These are phyloP conservation scores for Rhizopogon vinicolor DNA, from an alignment of 768 basidiomycete species.

Conservation along the genomic window DNA sequence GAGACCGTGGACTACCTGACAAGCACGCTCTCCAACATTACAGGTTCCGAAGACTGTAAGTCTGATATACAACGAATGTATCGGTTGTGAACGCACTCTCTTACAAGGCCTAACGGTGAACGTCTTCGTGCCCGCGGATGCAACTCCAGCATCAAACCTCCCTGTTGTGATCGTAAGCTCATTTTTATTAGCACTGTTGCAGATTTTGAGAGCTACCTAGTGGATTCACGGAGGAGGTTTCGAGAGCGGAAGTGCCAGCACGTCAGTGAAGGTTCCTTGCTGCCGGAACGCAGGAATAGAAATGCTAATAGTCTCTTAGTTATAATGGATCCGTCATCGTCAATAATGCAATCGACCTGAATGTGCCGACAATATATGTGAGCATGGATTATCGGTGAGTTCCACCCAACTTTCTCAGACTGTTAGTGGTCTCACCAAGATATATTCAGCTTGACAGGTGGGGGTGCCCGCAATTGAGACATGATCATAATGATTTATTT, in stretches of 20 bases:
- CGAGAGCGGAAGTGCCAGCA: constrained; percentile 19
- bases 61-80: not conserved
- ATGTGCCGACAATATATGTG: constrained; percentile 33
- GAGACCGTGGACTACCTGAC: constrained; percentile 16
- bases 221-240: constrained; percentile 18
- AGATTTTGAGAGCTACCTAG: not conserved
- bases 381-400: constrained; percentile 38
- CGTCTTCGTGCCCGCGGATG: constrained; percentile 13
- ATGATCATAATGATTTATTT: not conserved
- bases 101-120: constrained; percentile 22
- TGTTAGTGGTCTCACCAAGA: not conserved
- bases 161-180: constrained; percentile 19
- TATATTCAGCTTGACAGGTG: constrained; percentile 6
- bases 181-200: not conserved
- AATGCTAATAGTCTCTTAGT: no score
- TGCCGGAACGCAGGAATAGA: not conserved
- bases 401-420: not conserved
- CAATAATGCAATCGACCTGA: not conserved
- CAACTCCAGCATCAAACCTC: constrained; percentile 6
- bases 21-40: constrained; percentile 22
- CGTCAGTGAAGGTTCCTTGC: constrained; percentile 1
- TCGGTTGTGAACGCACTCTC: not conserved
- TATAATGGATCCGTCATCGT: no score
- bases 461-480: not conserved
- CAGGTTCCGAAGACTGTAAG: constrained; percentile 45